Evolutionary conservation across 805 yeast genomes (phyloP).

Genomic region (Schizosaccharomyces lindneri): DNA sequence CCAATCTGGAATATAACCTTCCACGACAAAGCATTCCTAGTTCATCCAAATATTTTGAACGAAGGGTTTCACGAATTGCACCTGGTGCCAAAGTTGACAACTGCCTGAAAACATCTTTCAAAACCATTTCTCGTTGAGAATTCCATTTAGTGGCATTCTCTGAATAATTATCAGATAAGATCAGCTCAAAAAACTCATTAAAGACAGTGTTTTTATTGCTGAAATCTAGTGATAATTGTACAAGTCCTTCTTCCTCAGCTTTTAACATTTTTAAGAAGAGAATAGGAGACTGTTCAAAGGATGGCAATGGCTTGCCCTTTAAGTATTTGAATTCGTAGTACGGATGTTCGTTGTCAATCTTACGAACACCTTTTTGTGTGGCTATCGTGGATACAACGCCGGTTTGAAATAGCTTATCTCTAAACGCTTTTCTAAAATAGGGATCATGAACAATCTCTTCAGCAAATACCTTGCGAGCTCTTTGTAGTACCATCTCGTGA

Average conservation of each 20-base stretch:
- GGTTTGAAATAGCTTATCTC: constrained; percentile 31
- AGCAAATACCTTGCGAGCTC: constrained; percentile 50
- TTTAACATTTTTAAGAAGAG: constrained; percentile 68
- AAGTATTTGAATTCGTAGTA: constrained; percentile 85
- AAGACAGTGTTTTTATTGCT: constrained; percentile 6
- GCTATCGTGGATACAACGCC: constrained; percentile 43
- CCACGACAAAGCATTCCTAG: constrained; percentile 47
- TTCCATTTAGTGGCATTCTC: constrained; percentile 64
- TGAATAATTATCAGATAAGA: constrained; percentile 26
- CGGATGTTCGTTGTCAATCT: constrained; percentile 56
- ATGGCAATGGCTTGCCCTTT: constrained; percentile 50
- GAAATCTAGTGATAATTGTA: constrained; percentile 32
- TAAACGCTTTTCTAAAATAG: constrained; percentile 37
- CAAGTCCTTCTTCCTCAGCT: constrained; percentile 61
- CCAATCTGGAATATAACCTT: constrained; percentile 42
- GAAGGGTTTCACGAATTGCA: constrained; percentile 60
- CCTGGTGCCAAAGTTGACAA: constrained; percentile 41
- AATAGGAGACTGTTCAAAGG: constrained; percentile 53
- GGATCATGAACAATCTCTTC: constrained; percentile 67
- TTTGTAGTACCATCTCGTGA: constrained; percentile 33
- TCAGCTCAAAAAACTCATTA: constrained; percentile 17
- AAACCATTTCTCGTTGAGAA: constrained; percentile 37
- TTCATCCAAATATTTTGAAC: constrained; percentile 47
- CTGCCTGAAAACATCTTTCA: constrained; percentile 41
- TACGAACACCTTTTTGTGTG: constrained; percentile 60